Percentiles rank a stretch among this genome's conserved stretches.
phyloP scores from a whole-genome alignment of 2,329 filamentous ascomycete genomes.

The Calycina herbarum region DNA sequence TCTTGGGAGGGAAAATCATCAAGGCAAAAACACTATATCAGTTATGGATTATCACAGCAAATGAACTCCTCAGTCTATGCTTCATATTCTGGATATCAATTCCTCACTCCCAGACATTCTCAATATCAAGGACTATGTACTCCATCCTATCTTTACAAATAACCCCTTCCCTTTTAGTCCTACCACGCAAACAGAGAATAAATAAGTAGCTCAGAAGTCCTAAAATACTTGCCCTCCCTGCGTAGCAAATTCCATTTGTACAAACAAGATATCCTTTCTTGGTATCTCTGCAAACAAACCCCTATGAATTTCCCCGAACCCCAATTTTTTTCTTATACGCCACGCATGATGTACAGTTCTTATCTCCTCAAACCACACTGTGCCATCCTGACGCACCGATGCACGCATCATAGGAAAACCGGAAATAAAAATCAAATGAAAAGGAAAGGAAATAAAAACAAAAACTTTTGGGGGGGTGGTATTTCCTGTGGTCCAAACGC shows the following conservation, averaged over 20 bases:
- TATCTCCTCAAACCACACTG: neutral
- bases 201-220: neutral
- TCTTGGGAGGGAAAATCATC: neutral
- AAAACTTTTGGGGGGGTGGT: conserved; percentile 8
- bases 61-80: neutral
- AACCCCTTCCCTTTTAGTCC: neutral
- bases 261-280: neutral
- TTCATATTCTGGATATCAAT: neutral
- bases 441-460: neutral
- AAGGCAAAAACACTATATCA: neutral
- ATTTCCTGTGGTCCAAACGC: conserved; percentile 7
- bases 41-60: neutral
- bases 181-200: neutral
- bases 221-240: neutral
- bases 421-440: neutral
- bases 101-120: neutral
- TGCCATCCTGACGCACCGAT: neutral
- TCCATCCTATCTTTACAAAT: neutral
- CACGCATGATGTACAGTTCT: neutral
- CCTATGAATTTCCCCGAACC: neutral
- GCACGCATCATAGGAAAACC: neutral
- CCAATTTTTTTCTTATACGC: neutral
- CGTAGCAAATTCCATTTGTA: conserved; percentile 1
- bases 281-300: neutral
- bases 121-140: conserved; percentile 4